phyloP scores from a whole-genome alignment of 1,139 yeast genomes.

The Starmera stellimalicola region DNA sequence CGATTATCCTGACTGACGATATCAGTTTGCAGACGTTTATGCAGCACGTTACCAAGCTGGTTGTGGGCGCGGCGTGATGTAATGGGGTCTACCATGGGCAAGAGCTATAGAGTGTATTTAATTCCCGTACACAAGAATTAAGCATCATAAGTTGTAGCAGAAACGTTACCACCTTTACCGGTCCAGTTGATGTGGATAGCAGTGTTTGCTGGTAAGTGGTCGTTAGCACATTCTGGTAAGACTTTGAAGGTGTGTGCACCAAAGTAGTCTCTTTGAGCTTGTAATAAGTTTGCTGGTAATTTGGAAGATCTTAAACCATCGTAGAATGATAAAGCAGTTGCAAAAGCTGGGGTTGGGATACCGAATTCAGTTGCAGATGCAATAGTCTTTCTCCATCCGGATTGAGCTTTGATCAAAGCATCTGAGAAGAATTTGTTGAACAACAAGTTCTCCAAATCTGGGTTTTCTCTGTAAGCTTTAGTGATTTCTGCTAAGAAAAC shows the following conservation, averaged over 20 bases:
- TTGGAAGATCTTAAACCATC: conserved; percentile 97
- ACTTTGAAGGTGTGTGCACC: conserved; percentile 99
- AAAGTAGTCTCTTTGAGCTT: conserved; percentile 99
- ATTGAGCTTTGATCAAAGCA: conserved; percentile 89
- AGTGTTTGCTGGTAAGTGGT: conserved; percentile 63
- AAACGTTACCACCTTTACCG: conserved; percentile 96
- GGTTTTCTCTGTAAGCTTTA: conserved; percentile 87
- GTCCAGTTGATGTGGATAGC: conserved; percentile 99
- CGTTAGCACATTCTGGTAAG: conserved; percentile 76
- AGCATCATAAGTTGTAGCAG: conserved; percentile 92
- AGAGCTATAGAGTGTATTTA: too few species aligned
- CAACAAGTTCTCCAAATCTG: conserved; percentile 88
- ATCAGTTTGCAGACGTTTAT: conserved; percentile 74
- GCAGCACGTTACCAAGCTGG: conserved; percentile 69
- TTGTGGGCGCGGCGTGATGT: conserved; percentile 34
- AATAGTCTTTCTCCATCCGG: conserved; percentile 89
- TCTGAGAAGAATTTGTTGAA: conserved; percentile 91
- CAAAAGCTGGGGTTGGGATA: conserved; percentile 95
- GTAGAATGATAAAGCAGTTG: conserved; percentile 95
- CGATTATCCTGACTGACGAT: conserved; percentile 80
- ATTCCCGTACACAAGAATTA: conserved; percentile 34
- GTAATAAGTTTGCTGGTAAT: conserved; percentile 95
- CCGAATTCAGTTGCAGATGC: conserved; percentile 75
- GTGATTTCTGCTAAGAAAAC: conserved; percentile 97
- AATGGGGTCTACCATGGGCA: too few species aligned